Conservation (phyloP, 805 yeast species). For the Sugiyamaella floridensis region DNA sequence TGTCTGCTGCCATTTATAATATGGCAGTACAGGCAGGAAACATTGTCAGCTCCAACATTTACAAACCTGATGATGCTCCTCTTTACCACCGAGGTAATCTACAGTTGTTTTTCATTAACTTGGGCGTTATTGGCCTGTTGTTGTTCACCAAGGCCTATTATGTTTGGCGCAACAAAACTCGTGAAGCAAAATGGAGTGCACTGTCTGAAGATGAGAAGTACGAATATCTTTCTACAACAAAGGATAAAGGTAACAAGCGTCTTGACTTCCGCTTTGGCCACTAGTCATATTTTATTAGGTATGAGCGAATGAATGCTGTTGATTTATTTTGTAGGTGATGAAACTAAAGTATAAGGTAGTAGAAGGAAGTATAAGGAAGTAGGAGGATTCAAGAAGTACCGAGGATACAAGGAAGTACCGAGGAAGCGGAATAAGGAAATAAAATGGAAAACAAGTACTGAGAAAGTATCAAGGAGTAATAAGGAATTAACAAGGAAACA, state of each 20-base stretch:
- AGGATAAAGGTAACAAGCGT: slow-evolving; percentile 51
- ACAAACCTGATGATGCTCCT: slow-evolving; percentile 52
- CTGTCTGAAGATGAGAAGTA: slow-evolving; percentile 45
- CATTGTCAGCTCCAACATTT: slow-evolving; percentile 50
- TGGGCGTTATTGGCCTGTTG: slow-evolving; percentile 16
- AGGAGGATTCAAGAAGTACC: too few relatives aligned
- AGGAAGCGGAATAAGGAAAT: too few relatives aligned
- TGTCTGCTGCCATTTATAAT: slow-evolving; percentile 58
- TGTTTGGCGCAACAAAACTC: slow-evolving; percentile 23
- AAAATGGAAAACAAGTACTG: too few relatives aligned
- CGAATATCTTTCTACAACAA: slow-evolving; percentile 40
- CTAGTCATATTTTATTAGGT: slow-evolving; percentile 35
- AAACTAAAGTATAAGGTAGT: too few relatives aligned
- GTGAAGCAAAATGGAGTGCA: slow-evolving; percentile 45
- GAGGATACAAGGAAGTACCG: too few relatives aligned
- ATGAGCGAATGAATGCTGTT: not conserved
- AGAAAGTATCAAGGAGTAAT: too few relatives aligned
- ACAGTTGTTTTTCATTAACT: slow-evolving; percentile 23
- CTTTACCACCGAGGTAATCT: slow-evolving; percentile 51
- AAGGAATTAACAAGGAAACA: too few relatives aligned
- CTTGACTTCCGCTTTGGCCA: slow-evolving; percentile 43
- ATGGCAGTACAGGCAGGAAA: slow-evolving; percentile 55
- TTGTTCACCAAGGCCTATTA: slow-evolving; percentile 31
- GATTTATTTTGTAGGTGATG: too few relatives aligned
- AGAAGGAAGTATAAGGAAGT: too few relatives aligned